Evolutionary conservation across 371 early-diverging fungal genomes (phyloP).

Genomic region (Batkoa obscura): DNA sequence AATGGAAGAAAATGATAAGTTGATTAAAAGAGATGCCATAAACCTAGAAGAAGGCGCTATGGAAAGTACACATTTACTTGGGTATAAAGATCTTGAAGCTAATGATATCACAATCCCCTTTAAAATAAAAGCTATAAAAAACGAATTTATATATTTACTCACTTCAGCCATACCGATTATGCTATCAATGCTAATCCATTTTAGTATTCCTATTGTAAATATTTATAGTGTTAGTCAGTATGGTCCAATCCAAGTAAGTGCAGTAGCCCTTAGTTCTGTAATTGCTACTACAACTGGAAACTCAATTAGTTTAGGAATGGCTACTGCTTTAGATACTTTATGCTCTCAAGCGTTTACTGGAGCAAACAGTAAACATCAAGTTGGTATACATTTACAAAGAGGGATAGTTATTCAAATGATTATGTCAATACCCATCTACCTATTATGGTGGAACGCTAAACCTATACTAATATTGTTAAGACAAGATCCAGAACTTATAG

Average conservation of each 20-base stretch:
- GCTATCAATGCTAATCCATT: too few relatives aligned
- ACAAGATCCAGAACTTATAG: slow-evolving; percentile 29
- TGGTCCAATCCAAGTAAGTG: slow-evolving; percentile 1
- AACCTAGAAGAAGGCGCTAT: too few relatives aligned
- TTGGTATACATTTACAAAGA: slow-evolving; percentile 67
- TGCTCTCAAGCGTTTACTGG: slow-evolving; percentile 74
- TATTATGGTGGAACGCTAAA: slow-evolving; percentile 52
- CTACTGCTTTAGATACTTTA: slow-evolving; percentile 71
- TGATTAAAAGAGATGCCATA: too few relatives aligned
- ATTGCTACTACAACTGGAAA: slow-evolving; percentile 67
- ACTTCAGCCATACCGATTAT: too few relatives aligned
- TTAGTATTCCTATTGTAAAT: too few relatives aligned
- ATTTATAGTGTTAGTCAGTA: too few relatives aligned
- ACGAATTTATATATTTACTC: too few relatives aligned
- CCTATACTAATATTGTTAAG: slow-evolving; percentile 26
- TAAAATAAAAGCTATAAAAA: too few relatives aligned
- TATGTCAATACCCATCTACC: slow-evolving; percentile 43
- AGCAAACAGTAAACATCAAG: slow-evolving; percentile 34
- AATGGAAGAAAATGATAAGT: too few relatives aligned
- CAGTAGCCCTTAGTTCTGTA: slow-evolving; percentile 7
- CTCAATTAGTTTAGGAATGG: slow-evolving; percentile 53
- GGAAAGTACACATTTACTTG: too few relatives aligned
- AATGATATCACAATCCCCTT: too few relatives aligned
- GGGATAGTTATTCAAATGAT: slow-evolving; percentile 43
- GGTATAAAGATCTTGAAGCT: too few relatives aligned